Evolutionary conservation across 2,329 filamentous ascomycete genomes (phyloP).

Genomic region (Xylaria sp.): DNA sequence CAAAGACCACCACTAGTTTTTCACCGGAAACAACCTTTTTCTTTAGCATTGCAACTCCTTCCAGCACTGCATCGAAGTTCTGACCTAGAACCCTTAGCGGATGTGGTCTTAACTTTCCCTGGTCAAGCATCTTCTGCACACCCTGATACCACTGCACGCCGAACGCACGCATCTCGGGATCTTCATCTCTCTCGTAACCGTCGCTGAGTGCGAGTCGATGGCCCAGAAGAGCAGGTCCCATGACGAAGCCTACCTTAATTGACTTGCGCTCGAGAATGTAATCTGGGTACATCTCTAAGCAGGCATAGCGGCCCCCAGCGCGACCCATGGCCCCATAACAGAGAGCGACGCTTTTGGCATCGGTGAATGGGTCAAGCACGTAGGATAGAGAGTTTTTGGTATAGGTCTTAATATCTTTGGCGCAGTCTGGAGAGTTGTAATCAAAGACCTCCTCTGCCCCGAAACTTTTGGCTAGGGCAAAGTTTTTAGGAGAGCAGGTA

Average conservation of each 20-base stretch:
- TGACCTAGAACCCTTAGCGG: constrained; percentile 11
- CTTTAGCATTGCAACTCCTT: constrained; percentile 26
- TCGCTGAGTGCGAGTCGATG: constrained; percentile 15
- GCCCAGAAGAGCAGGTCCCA: constrained; percentile 28
- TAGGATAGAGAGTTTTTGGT: constrained; percentile 50
- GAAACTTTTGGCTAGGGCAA: neutral
- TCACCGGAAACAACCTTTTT: constrained; percentile 22
- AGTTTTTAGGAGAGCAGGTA: constrained; percentile 23
- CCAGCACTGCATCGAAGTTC: constrained; percentile 20
- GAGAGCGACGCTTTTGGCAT: constrained; percentile 43
- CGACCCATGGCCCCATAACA: constrained; percentile 51
- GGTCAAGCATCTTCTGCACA: neutral
- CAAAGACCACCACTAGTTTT: constrained; percentile 37
- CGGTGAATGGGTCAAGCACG: constrained; percentile 52
- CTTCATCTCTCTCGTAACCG: constrained; percentile 21
- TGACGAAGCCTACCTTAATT: constrained; percentile 29
- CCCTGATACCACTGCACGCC: constrained; percentile 3
- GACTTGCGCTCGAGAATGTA: constrained; percentile 11
- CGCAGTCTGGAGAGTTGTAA: constrained; percentile 13
- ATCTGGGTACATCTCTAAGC: constrained; percentile 28
- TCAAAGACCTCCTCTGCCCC: constrained; percentile 24
- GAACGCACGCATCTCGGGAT: constrained; percentile 17
- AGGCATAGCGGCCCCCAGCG: constrained; percentile 44
- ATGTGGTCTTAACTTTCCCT: constrained; percentile 13
- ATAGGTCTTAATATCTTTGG: constrained; percentile 45